These are phyloP conservation scores for Didymella sp. DNA, from an alignment of 2,329 filamentous ascomycete species.

Conservation along the genomic window DNA sequence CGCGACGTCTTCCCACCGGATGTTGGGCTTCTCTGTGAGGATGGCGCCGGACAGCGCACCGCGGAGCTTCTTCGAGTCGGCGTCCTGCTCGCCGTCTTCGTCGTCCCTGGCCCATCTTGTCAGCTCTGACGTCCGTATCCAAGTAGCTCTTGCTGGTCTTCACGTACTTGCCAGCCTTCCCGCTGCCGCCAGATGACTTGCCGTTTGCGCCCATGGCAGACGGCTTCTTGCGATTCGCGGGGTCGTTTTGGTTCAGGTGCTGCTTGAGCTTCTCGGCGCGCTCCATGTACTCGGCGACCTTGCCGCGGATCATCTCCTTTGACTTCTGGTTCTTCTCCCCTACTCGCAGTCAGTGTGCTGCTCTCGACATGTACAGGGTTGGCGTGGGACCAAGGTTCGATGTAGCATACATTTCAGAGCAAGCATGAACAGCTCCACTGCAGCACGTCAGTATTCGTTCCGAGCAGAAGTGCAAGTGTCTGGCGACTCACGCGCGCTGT, in stretches of 20 bases:
- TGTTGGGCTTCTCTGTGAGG: constrained; percentile 91
- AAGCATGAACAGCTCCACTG: constrained; percentile 96
- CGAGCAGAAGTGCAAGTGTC: too few relatives aligned
- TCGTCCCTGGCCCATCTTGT: constrained; percentile 56
- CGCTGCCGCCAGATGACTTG: constrained; percentile 67
- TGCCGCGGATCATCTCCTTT: constrained; percentile 96
- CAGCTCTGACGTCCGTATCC: constrained; percentile 10
- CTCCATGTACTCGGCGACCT: constrained; percentile 97
- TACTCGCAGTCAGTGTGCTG: constrained; percentile 31
- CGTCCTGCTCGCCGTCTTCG: constrained; percentile 68
- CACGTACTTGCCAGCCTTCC: constrained; percentile 62
- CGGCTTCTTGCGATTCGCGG: constrained; percentile 71
- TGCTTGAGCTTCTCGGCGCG: constrained; percentile 97
- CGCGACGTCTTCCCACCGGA: constrained; percentile 98
- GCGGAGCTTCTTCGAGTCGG: constrained; percentile 93
- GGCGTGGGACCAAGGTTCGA: constrained; percentile 4
- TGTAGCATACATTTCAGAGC: constrained; percentile 78
- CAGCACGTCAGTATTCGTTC: constrained; percentile 23
- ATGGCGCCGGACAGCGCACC: constrained; percentile 92
- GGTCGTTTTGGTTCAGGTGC: constrained; percentile 78
- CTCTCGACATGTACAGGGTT: background rate
- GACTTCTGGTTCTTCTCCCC: constrained; percentile 96
- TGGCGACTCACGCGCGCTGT: constrained; percentile 67
- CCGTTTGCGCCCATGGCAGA: constrained; percentile 77
- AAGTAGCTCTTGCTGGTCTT: background rate